Conservation (phyloP, 139 green algal genomes). For the Chlorella vulgaris region DNA sequence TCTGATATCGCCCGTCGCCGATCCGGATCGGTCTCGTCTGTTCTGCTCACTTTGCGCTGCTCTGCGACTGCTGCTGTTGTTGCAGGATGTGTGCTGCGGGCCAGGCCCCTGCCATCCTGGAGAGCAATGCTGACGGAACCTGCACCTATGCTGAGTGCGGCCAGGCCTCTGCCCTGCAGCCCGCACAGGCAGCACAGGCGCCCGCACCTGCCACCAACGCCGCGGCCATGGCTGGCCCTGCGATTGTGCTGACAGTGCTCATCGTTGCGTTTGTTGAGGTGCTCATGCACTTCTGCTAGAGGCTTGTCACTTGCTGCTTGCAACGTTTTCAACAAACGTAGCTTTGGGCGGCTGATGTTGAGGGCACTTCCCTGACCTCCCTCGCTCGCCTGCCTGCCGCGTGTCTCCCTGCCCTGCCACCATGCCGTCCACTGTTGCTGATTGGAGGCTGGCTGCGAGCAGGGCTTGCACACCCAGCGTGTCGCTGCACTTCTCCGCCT, state of each 20-base stretch:
- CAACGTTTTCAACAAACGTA: too few relatives aligned
- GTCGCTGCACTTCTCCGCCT: too few relatives aligned
- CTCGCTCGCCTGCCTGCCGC: too few relatives aligned
- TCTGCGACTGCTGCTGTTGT: not conserved
- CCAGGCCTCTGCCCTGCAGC: not conserved
- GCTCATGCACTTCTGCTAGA: conserved; percentile 45
- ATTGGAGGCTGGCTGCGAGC: too few relatives aligned
- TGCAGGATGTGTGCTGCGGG: not conserved
- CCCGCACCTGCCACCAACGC: not conserved
- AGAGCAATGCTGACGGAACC: conserved; percentile 29
- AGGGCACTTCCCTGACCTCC: not conserved
- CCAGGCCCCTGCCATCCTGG: conserved; percentile 25
- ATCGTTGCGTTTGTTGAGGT: conserved; percentile 42
- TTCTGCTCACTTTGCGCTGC: not conserved
- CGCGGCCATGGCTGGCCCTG: conserved; percentile 41
- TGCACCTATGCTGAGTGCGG: conserved; percentile 10
- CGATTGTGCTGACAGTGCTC: conserved; percentile 30
- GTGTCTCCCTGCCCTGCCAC: too few relatives aligned
- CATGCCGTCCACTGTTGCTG: too few relatives aligned
- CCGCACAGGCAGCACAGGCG: not conserved
- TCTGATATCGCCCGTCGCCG: too few relatives aligned
- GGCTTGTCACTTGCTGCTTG: not conserved
- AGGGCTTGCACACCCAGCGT: too few relatives aligned
- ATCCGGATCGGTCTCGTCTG: not conserved
- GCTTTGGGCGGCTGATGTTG: not conserved